Percentiles rank a stretch among this genome's conserved stretches.
These are phyloP conservation scores for Gardenia jasminoides DNA, from an alignment of 257 asterid species.

Conservation along the genomic window DNA sequence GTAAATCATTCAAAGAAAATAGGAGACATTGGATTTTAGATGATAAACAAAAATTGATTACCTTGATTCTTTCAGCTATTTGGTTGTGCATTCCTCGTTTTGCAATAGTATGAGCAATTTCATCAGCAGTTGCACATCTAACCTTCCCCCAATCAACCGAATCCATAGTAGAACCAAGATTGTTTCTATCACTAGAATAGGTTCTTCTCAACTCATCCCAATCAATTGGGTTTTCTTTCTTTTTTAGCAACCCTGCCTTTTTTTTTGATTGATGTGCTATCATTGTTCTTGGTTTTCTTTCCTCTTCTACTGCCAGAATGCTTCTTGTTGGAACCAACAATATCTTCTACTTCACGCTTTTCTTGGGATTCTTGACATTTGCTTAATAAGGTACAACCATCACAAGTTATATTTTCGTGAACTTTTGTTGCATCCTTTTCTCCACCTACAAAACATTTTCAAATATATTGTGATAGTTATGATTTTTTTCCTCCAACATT, in stretches of 20 bases:
- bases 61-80: constrained; percentile 59
- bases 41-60: constrained; percentile 12
- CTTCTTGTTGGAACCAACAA: neutral
- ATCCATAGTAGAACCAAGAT: constrained; percentile 24
- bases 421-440: neutral
- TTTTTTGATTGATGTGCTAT: neutral
- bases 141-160: constrained; percentile 61
- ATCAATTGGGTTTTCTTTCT: constrained; percentile 22
- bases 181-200: constrained; percentile 15
- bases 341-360: neutral
- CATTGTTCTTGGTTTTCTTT: neutral
- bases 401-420: neutral
- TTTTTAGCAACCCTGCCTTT: constrained; percentile 10
- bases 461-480: too few species aligned
- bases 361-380: neutral
- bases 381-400: neutral
- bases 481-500: too few species aligned
- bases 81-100: constrained; percentile 46
- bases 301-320: neutral
- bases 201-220: constrained; percentile 49
- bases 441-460: neutral
- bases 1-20: neutral
- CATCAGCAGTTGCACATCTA: constrained; percentile 32
- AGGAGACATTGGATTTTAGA: neutral
- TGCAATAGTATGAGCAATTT: constrained; percentile 30